A percentile compares a stretch with the other conserved stretches of the same genome.
These are phyloP conservation scores for Microstroma glucosiphilum DNA, from an alignment of 1,284 basidiomycete genomes.

Conservation along the genomic window DNA sequence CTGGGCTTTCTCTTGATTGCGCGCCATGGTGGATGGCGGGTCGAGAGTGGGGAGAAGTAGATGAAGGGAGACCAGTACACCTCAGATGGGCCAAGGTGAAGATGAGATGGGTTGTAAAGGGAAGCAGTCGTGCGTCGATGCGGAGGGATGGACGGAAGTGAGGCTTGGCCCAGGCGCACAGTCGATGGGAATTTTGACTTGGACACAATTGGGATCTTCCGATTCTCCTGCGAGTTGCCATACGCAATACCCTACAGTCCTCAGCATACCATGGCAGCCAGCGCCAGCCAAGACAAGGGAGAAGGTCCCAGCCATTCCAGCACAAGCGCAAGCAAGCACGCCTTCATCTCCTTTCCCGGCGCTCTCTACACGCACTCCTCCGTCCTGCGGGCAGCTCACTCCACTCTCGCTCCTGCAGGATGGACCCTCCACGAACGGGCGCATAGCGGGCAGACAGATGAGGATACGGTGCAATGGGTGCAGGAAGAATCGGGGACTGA, in stretches of 20 bases:
- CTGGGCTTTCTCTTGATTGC: slow-evolving; percentile 49
- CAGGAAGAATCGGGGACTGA: neutral
- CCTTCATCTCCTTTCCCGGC: slow-evolving; percentile 38
- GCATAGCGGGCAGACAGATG: neutral
- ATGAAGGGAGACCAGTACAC: no score
- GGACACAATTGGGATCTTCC: no score
- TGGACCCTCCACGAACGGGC: slow-evolving; percentile 26
- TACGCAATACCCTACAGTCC: no score
- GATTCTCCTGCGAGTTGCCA: no score
- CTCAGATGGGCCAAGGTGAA: neutral
- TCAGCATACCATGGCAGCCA: no score
- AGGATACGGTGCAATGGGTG: slow-evolving; percentile 1
- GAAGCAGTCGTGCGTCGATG: neutral
- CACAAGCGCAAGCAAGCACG: slow-evolving; percentile 4
- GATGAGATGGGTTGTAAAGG: neutral
- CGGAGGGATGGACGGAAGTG: neutral
- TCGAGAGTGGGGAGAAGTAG: neutral
- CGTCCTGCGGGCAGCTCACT: slow-evolving; percentile 24
- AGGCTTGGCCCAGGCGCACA: no score
- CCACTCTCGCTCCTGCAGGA: slow-evolving; percentile 21
- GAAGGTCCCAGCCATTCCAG: no score
- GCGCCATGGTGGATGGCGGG: slow-evolving; percentile 33
- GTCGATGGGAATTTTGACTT: no score
- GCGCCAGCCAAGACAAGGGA: no score
- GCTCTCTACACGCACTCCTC: slow-evolving; percentile 43